phyloP scores from a whole-genome alignment of 495 filamentous ascomycete species.

The Penicillium odoratum region DNA sequence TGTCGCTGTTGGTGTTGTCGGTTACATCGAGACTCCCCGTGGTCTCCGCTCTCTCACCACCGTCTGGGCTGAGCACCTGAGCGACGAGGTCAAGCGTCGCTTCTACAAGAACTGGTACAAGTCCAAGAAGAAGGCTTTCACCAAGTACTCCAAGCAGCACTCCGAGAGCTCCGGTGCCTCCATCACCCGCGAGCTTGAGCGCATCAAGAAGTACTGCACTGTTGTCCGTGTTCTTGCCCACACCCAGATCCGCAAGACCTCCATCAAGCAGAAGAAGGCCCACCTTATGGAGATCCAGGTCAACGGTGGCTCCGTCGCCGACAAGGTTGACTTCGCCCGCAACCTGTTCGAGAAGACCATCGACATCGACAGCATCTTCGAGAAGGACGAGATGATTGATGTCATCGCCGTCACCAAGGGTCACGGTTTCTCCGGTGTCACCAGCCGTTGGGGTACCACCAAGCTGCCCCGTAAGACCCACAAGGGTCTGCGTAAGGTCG shows the following conservation, averaged over 20 bases:
- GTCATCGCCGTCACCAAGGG: conserved; percentile 99
- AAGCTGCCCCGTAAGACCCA: conserved; percentile 99
- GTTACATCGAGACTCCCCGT: conserved; percentile 99
- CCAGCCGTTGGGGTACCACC: conserved; percentile 98
- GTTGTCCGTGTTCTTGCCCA: conserved; percentile 99
- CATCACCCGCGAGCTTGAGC: conserved; percentile 95
- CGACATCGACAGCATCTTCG: conserved; percentile 90
- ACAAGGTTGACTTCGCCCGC: conserved; percentile 95
- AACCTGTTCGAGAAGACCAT: conserved; percentile 98
- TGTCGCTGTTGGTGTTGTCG: conserved; percentile 98
- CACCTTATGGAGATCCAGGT: conserved; percentile 99
- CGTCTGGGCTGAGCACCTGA: conserved; percentile 98
- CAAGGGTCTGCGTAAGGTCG: conserved; percentile 99
- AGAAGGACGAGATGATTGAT: conserved; percentile 99
- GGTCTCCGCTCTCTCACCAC: conserved; percentile 99
- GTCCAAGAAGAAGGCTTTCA: conserved; percentile 99
- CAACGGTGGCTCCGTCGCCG: conserved; percentile 91
- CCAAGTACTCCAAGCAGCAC: conserved; percentile 99
- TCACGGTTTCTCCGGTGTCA: conserved; percentile 98
- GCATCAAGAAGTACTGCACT: conserved; percentile 99
- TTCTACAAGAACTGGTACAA: conserved; percentile 99
- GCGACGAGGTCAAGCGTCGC: conserved; percentile 96
- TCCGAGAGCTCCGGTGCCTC: conserved; percentile 84
- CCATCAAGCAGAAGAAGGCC: conserved; percentile 99
- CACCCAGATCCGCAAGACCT: conserved; percentile 98